phyloP scores from a whole-genome alignment of 208 protist genomes.

The Angomonas ambiguus region DNA sequence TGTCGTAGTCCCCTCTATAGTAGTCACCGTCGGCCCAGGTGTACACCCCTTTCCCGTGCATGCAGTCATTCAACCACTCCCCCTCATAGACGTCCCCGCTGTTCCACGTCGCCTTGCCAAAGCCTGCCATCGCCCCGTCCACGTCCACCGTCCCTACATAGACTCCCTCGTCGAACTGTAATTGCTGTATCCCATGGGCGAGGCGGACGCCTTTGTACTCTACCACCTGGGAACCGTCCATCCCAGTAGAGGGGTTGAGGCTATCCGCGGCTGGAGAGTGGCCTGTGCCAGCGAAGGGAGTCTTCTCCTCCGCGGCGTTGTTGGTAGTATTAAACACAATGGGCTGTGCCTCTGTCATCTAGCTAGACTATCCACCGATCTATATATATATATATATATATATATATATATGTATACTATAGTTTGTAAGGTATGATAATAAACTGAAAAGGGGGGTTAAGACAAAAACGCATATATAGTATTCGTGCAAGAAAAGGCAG shows the following conservation, averaged over 20 bases:
- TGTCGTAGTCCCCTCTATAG: constrained; percentile 64
- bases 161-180: constrained; percentile 70
- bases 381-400: background rate
- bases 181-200: constrained; percentile 34
- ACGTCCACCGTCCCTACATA: constrained; percentile 76
- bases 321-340: background rate
- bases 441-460: background rate
- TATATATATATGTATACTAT: background rate
- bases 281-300: too few relatives aligned
- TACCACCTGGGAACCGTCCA: background rate
- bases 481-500: background rate
- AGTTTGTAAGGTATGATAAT: constrained; percentile 7
- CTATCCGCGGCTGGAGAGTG: too few relatives aligned
- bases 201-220: constrained; percentile 43
- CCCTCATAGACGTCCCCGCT: constrained; percentile 80
- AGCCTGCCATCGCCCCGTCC: constrained; percentile 65
- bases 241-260: background rate
- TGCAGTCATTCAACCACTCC: constrained; percentile 66
- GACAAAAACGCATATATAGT: constrained; percentile 13
- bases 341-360: background rate
- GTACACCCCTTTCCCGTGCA: constrained; percentile 74
- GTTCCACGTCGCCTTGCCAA: constrained; percentile 70
- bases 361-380: background rate
- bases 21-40: constrained; percentile 75
- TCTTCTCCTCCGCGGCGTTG: too few relatives aligned